These are phyloP conservation scores for Nicotiana otophora DNA, from an alignment of 257 asterid genomes.

Conservation along the genomic window DNA sequence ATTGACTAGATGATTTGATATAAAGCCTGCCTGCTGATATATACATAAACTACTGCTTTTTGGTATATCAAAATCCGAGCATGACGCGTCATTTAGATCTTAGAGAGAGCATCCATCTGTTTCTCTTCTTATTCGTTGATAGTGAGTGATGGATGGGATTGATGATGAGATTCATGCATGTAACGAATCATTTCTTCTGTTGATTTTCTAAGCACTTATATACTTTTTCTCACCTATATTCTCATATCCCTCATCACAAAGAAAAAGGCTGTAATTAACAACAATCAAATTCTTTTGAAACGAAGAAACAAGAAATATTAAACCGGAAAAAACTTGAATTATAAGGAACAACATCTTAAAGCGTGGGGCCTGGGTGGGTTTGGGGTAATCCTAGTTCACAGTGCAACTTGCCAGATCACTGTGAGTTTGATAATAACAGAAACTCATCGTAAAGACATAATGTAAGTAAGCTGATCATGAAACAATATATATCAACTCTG, in stretches of 20 bases:
- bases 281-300: too few species aligned
- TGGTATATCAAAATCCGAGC: constrained; percentile 44
- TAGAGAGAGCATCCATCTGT: constrained; percentile 8
- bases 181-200: constrained; percentile 7
- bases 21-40: constrained; percentile 25
- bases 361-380: background rate
- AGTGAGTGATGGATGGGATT: constrained; percentile 27
- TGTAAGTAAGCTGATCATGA: too few species aligned
- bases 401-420: background rate
- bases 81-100: constrained; percentile 38
- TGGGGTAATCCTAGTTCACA: background rate
- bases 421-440: constrained; percentile 2
- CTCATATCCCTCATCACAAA: too few species aligned
- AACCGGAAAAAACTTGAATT: too few species aligned
- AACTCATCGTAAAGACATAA: background rate
- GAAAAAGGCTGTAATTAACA: too few species aligned
- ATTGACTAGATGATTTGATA: constrained; percentile 55
- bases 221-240: background rate
- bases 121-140: constrained; percentile 14
- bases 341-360: background rate
- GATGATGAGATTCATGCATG: constrained; percentile 54
- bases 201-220: background rate
- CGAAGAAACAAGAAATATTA: too few species aligned
- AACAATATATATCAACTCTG: too few species aligned
- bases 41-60: too few species aligned